These are phyloP conservation scores for Tuber calosporum DNA, from an alignment of 495 filamentous ascomycete genomes.

Conservation along the genomic window DNA sequence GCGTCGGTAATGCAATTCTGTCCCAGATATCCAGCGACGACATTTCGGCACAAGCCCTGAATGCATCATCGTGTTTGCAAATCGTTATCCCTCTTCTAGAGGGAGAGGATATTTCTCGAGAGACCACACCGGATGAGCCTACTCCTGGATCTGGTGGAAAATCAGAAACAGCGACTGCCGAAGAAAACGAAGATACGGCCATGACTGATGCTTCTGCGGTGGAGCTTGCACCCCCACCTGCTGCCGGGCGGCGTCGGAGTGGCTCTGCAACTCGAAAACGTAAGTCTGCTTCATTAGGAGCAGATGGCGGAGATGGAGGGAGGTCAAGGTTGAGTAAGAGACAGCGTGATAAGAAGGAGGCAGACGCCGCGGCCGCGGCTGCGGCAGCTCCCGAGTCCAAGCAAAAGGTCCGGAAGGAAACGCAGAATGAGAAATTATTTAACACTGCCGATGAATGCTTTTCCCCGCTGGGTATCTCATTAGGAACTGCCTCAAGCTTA, in stretches of 20 bases:
- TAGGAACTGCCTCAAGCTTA: slow-evolving; percentile 32
- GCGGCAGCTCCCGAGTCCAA: slow-evolving; percentile 36
- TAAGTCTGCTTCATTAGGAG: slow-evolving; percentile 38
- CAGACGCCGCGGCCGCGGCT: slow-evolving; percentile 35
- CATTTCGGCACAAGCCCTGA: slow-evolving; percentile 43
- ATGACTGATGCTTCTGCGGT: slow-evolving; percentile 40
- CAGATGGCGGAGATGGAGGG: slow-evolving; percentile 30
- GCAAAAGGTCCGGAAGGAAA: slow-evolving; percentile 38
- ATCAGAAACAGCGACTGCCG: slow-evolving; percentile 14
- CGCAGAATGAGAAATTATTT: slow-evolving; percentile 41
- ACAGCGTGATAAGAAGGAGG: slow-evolving; percentile 41
- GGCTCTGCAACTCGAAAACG: slow-evolving; percentile 40
- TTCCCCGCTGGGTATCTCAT: slow-evolving; percentile 31
- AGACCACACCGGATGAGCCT: slow-evolving; percentile 36
- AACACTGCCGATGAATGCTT: slow-evolving; percentile 38
- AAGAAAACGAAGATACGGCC: slow-evolving; percentile 41
- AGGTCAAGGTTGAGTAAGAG: slow-evolving; percentile 40
- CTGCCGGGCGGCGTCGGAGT: slow-evolving; percentile 27
- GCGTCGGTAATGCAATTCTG: slow-evolving; percentile 54
- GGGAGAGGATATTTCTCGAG: slow-evolving; percentile 32
- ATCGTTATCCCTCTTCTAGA: slow-evolving; percentile 37
- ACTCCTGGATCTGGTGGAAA: slow-evolving; percentile 11
- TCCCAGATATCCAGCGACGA: slow-evolving; percentile 44
- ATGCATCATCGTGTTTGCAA: slow-evolving; percentile 44
- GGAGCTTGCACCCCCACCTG: slow-evolving; percentile 17